A percentile compares a stretch with the other conserved stretches of the same genome.
Conservation (phyloP, 2,329 filamentous ascomycete species). For the Penicillium sp. region DNA sequence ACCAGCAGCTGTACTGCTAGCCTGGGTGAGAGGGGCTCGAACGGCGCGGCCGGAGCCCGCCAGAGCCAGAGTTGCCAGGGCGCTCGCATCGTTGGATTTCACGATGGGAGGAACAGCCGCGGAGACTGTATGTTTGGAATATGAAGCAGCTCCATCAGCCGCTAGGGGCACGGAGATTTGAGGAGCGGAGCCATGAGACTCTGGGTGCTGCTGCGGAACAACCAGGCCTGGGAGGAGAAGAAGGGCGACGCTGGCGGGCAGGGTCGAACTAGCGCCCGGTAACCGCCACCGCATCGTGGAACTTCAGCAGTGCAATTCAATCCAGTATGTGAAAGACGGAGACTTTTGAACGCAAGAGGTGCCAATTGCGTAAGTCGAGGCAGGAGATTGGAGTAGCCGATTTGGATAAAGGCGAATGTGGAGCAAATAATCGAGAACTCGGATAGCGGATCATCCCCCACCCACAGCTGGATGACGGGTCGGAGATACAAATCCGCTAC, state of each 20-base stretch:
- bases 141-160: conserved; percentile 20
- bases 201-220: conserved; percentile 63
- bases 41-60: conserved; percentile 72
- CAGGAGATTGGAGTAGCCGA: background rate
- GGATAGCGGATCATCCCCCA: conserved; percentile 27
- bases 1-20: conserved; percentile 62
- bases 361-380: background rate
- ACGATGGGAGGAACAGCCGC: conserved; percentile 29
- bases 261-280: conserved; percentile 56
- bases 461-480: background rate
- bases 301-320: conserved; percentile 33
- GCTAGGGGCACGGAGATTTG: conserved; percentile 30
- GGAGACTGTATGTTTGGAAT: conserved; percentile 14
- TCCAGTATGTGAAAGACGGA: background rate
- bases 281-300: conserved; percentile 64
- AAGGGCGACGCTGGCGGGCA: conserved; percentile 58
- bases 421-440: conserved; percentile 18
- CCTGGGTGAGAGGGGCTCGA: conserved; percentile 84
- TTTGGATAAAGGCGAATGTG: conserved; percentile 10
- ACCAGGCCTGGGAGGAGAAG: conserved; percentile 61
- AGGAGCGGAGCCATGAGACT: conserved; percentile 29
- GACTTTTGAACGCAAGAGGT: background rate
- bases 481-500: background rate
- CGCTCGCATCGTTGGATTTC: conserved; percentile 72
- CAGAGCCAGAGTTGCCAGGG: conserved; percentile 97